Conservation (phyloP, 306 rosid genomes). For the Cucurbita moschata region DNA sequence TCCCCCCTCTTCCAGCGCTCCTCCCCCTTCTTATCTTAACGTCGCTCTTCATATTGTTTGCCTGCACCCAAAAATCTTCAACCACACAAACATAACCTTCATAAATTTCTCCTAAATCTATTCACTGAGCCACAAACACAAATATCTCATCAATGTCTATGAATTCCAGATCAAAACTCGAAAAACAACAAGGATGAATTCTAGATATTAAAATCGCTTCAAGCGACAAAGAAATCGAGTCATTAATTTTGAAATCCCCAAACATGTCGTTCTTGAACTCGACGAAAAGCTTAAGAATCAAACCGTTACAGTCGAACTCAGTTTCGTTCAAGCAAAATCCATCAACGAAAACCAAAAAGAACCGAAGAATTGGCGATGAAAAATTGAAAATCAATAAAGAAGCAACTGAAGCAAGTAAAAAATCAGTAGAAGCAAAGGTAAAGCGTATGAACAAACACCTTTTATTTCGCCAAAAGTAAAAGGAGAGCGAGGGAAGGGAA, state of each 20-base stretch:
- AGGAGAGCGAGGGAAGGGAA: conserved; percentile 22
- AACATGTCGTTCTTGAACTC: background rate
- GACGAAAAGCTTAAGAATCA: background rate
- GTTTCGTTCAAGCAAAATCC: background rate
- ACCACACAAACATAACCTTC: conserved; percentile 15
- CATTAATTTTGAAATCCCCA: conserved; percentile 6
- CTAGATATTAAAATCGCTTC: background rate
- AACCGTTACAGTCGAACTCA: background rate
- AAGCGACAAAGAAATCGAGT: background rate
- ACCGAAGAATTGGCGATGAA: background rate
- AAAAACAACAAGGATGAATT: background rate
- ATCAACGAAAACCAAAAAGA: background rate
- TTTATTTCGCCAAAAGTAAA: conserved; percentile 31
- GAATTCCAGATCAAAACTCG: no score
- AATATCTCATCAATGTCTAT: background rate
- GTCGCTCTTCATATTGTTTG: conserved; percentile 24
- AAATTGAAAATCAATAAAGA: background rate
- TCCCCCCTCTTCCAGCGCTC: conserved; percentile 17
- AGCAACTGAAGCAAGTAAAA: conserved; percentile 1
- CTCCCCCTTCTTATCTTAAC: conserved; percentile 19
- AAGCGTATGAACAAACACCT: conserved; percentile 27
- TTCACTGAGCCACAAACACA: background rate
- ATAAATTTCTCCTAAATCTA: background rate
- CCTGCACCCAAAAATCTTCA: conserved; percentile 31
- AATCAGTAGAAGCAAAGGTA: background rate